Base-by-base conservation (phyloP, 306 rosid genomes). In the Lathyrus oleraceus region DNA sequence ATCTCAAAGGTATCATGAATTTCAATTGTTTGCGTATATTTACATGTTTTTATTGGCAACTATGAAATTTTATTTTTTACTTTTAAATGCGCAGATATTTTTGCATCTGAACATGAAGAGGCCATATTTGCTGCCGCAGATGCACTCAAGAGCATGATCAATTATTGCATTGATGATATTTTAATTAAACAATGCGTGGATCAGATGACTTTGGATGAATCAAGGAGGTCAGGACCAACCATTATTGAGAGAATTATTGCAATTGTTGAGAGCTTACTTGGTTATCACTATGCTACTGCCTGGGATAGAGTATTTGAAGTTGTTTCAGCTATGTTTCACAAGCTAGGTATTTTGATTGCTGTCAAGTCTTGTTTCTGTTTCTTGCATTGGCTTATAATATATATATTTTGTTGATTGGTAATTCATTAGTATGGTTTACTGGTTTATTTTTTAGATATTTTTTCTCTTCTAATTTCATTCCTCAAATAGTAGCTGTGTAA, bases 51-150 rank as follows among this genome's bases (percentile, higher is more conserved):
- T 32, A 8, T 56, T 40, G 28, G 16, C 10, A 77, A 16, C 53
- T 75, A 56, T 13, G 20, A 32, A 66, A 20, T 44, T 53, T 12
- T 48, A 20, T 32, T 53, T 20, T 32, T 81, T 43, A 17, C 35
- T 68, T 51, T 75, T 62, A 20, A 39, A 28, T 75, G 38, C 71
- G 85, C 89, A 90, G 97, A 88, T 88, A 76, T 87, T 72, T 78
- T 93, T 85, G 85, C 87, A 60, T 90, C 91, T 42, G 92, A 85
- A 63, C 91, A 86, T 12, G 94, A 87, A 81, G 98, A 90, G 85
- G 94, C 89, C 48, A 65, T 80, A 70, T 81, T 72, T 10, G 84
- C 97, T 8, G 89, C 97, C 44, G 76, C 72, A 0, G 74, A 69
- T n/a, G n/a, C n/a, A n/a, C n/a, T n/a, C n/a, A n/a, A n/a, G n/a